phyloP scores from a whole-genome alignment of 306 rosid species.

The Cicer cuneatum region DNA sequence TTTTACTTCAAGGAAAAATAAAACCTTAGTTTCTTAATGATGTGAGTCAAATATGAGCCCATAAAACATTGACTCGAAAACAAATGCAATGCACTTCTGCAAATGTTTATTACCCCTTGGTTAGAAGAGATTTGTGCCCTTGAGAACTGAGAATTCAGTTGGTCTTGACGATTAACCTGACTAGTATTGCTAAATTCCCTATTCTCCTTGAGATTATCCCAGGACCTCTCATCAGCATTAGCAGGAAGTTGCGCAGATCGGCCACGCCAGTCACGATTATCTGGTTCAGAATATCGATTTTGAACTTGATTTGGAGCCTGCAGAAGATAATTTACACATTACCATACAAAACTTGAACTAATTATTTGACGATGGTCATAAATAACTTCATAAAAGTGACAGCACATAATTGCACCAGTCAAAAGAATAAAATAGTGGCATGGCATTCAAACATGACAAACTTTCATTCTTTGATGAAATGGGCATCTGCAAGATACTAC shows the following conservation, averaged over 20 bases:
- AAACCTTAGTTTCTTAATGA: constrained; percentile 8
- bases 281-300: constrained; percentile 82
- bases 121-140: constrained; percentile 63
- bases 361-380: neutral
- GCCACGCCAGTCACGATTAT: constrained; percentile 93
- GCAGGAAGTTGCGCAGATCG: constrained; percentile 70
- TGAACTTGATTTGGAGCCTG: constrained; percentile 69
- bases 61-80: constrained; percentile 15
- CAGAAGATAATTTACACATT: constrained; percentile 28
- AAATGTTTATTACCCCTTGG: constrained; percentile 64
- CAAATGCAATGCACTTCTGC: constrained; percentile 10
- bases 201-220: constrained; percentile 69
- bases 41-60: neutral
- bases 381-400: constrained; percentile 24
- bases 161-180: constrained; percentile 69
- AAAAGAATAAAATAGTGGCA: constrained; percentile 13
- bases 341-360: neutral
- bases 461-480: constrained; percentile 1
- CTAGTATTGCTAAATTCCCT: constrained; percentile 66
- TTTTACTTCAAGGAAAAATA: neutral
- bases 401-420: neutral
- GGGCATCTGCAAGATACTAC: neutral
- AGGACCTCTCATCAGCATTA: constrained; percentile 74
- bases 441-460: constrained; percentile 15
- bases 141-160: constrained; percentile 60